A percentile compares a stretch with the other conserved stretches of the same genome.
Evolutionary conservation across 345 rosid genomes (phyloP).

Genomic region (Brassica cretica): DNA sequence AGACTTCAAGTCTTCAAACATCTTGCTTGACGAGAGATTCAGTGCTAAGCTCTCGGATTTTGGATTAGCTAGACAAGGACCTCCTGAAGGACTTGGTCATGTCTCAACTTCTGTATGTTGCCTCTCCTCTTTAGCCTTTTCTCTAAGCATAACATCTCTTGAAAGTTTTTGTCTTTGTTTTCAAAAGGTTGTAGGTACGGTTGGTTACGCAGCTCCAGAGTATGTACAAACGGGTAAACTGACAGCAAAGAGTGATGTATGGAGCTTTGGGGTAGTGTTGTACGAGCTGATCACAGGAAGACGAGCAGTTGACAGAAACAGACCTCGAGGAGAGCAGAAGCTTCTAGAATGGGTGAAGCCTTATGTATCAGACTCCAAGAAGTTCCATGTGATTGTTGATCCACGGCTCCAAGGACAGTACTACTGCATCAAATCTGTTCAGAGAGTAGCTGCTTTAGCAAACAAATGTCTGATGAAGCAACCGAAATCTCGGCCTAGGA

Average conservation of each 20-base stretch:
- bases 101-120: slow-evolving; percentile 80
- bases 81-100: slow-evolving; percentile 83
- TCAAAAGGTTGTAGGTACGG: slow-evolving; percentile 87
- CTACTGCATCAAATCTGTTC: slow-evolving; percentile 74
- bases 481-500: slow-evolving; percentile 83
- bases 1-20: slow-evolving; percentile 88
- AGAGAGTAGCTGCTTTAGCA: slow-evolving; percentile 73
- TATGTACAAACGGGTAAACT: slow-evolving; percentile 85
- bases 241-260: slow-evolving; percentile 94
- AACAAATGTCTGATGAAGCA: slow-evolving; percentile 84
- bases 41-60: slow-evolving; percentile 94
- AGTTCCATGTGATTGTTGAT: slow-evolving; percentile 74
- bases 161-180: not conserved
- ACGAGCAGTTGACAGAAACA: slow-evolving; percentile 77
- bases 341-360: slow-evolving; percentile 95
- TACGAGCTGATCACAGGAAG: slow-evolving; percentile 92
- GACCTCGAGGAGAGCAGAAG: slow-evolving; percentile 86
- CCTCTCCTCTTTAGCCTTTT: not conserved
- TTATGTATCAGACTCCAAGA: slow-evolving; percentile 76
- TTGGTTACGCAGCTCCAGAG: slow-evolving; percentile 97
- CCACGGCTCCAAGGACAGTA: slow-evolving; percentile 72
- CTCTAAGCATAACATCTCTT: not conserved
- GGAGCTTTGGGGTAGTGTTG: slow-evolving; percentile 98
- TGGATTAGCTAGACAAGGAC: slow-evolving; percentile 94
- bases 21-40: slow-evolving; percentile 81